Base-by-base conservation (phyloP, 2,329 filamentous ascomycete genomes). In the Cryphonectria radicalis region DNA sequence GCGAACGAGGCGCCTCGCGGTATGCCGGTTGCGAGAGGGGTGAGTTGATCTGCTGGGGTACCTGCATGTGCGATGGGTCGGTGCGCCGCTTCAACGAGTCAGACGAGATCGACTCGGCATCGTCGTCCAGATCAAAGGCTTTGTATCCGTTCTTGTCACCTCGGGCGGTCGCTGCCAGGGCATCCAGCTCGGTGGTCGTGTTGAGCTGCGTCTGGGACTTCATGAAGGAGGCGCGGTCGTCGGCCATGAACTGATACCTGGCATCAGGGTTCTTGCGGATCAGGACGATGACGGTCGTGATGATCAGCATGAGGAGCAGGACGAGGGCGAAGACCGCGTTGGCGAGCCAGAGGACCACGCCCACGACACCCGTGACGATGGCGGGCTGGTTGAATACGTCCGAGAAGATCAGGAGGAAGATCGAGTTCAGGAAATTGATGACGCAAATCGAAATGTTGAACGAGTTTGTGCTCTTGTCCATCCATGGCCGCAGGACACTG, bases 381-480 rank as follows among this genome's bases (percentile, higher is more conserved):
- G 88, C 88, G 22, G 94, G 95, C 76, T 94, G 91, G 75, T 92
- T 90, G 82, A 98, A 98, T 64, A 97, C 89, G 73, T 92, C 88
- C 35, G 93, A 93, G 84, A 97, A 97, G 77, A 98, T 89, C 70
- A 98, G 86, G 46, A 98, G 84, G 85, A 97, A 97, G 80, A 98
- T 91, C 70, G 92, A 88, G 82, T 96, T 97, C 77, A 98, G 81
- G 81, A 98, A 97, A 85, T 97, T 98, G 82, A 97, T 87, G 63
- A 90, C 92, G 74, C 90, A 92, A 77, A 98, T 98, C 73, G 94
- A 89, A 78, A 98, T 97, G 84, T 98, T 98, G 87, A 97, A 97
- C 64, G 91, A 91, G 82, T 98, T 98, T 73, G 94, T 97, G 84
- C 95, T 95, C 89, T 97, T 97, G 86, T 98, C 95, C 95, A 98